Base-by-base conservation (phyloP, 306 rosid genomes). In the Carpinus viminea region DNA sequence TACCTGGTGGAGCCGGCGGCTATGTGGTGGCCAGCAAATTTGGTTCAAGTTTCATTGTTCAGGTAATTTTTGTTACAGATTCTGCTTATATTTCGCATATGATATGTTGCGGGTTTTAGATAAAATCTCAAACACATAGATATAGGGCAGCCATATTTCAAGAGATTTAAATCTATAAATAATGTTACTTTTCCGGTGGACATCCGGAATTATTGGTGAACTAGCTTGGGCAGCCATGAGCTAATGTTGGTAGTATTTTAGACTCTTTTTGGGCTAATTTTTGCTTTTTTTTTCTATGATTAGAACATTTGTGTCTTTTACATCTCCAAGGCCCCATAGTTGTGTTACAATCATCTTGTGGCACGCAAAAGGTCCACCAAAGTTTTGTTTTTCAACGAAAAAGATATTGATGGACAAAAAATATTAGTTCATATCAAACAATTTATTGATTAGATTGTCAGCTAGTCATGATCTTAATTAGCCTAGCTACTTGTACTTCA, bases 21-120 rank as follows among this genome's bases (percentile, higher is more conserved):
- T 48, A 94, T 94, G 98, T 94, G 97, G 98, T 94, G 98, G 98
- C 98, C 98, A 3, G 88, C 96, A 18, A 94, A 92, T 87, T 76
- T 94, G 81, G 98, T 92, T 68, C 98, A 94, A 83, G 98, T 94
- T 79, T 94, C 98, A n/a, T 85, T 94, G 80, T 94, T 94, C 89
- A 86, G 98, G 98, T 90, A 84, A 38, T 21, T 52, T 41, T 41
- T 9, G 5, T 38, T 16, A 9, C 13, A 8, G 11, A 20, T 3
- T 16, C 17, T 38, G 26, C 8, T 46, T 26, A 11, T 31, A 2
- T 53, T n/a, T 31, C 34, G 0, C 34, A 31, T 31, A 31, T 31
- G 3, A 31, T 2, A 31, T 31, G 34, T 31, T 31, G 34, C 34
- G 3, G 0, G 34, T 31, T 31, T 2, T 31, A 31, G 34, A 1